phyloP scores from a whole-genome alignment of 768 basidiomycete genomes.

The Lentinula boryana region DNA sequence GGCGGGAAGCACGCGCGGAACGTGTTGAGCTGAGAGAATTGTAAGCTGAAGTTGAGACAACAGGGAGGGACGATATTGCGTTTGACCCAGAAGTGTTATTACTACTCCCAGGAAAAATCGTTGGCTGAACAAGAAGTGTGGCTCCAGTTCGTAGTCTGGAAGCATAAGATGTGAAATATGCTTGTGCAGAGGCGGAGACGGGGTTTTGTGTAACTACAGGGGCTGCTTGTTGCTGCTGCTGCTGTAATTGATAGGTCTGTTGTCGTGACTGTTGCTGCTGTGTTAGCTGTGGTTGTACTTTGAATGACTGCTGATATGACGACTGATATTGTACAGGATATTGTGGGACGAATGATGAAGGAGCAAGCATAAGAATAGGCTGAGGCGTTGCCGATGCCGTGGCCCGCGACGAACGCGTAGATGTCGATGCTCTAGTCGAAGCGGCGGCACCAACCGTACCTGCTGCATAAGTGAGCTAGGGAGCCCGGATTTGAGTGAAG shows the following conservation, averaged over 20 bases:
- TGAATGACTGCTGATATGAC: too few species aligned
- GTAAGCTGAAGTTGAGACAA: slow-evolving; percentile 30
- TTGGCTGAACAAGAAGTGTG: slow-evolving; percentile 87
- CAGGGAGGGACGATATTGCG: slow-evolving; percentile 11
- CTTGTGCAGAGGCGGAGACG: slow-evolving; percentile 65
- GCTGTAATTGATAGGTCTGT: neutral
- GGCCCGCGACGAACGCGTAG: neutral
- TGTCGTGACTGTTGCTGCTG: neutral
- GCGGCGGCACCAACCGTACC: neutral
- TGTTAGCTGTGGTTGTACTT: neutral
- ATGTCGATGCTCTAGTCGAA: neutral
- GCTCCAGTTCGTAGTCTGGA: slow-evolving; percentile 89
- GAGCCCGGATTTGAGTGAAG: too few species aligned
- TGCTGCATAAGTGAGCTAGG: neutral
- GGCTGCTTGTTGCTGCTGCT: neutral
- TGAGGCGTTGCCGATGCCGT: neutral
- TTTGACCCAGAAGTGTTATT: slow-evolving; percentile 18
- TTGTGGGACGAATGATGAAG: neutral
- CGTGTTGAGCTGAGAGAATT: slow-evolving; percentile 9
- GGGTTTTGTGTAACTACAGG: slow-evolving; percentile 7
- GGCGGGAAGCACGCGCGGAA: slow-evolving; percentile 41
- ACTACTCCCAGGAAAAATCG: slow-evolving; percentile 25
- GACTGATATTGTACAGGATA: neutral
- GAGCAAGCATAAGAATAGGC: neutral
- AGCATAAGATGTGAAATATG: slow-evolving; percentile 74